phyloP scores from a whole-genome alignment of 371 early-diverging fungal species.

The Mucor velutinosus region DNA sequence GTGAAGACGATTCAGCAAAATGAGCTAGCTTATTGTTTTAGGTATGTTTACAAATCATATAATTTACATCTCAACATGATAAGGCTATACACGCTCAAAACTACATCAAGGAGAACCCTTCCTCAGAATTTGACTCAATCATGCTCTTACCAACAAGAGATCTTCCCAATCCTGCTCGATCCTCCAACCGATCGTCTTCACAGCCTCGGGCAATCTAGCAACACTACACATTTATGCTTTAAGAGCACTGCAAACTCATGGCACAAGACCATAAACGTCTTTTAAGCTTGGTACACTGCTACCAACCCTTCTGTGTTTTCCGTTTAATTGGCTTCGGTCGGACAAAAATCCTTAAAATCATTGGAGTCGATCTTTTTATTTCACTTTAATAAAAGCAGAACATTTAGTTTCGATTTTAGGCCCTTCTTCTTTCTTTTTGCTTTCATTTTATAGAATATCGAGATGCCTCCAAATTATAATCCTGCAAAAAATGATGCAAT shows the following conservation, averaged over 20 bases:
- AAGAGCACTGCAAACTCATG: neutral
- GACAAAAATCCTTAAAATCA: neutral
- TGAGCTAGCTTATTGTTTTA: too few relatives aligned
- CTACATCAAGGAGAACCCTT: too few relatives aligned
- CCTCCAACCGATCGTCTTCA: neutral
- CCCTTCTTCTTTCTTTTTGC: neutral
- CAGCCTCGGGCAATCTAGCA: neutral
- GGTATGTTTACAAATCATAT: too few relatives aligned
- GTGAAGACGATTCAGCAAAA: too few relatives aligned
- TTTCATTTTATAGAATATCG: neutral
- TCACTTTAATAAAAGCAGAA: neutral
- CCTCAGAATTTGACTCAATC: too few relatives aligned
- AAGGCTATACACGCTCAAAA: too few relatives aligned
- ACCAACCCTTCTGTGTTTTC: neutral
- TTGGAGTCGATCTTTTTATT: neutral
- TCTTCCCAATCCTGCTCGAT: neutral
- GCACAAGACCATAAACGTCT: neutral
- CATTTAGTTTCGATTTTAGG: neutral
- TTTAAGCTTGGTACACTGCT: neutral
- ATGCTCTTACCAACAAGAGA: too few relatives aligned
- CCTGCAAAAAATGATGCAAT: slow-evolving; percentile 16
- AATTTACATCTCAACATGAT: too few relatives aligned
- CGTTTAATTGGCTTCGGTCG: neutral
- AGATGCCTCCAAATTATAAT: slow-evolving; percentile 25
- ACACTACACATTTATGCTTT: neutral